phyloP scores from a whole-genome alignment of 441 rosid genomes.

The Bruguiera hainesii region DNA sequence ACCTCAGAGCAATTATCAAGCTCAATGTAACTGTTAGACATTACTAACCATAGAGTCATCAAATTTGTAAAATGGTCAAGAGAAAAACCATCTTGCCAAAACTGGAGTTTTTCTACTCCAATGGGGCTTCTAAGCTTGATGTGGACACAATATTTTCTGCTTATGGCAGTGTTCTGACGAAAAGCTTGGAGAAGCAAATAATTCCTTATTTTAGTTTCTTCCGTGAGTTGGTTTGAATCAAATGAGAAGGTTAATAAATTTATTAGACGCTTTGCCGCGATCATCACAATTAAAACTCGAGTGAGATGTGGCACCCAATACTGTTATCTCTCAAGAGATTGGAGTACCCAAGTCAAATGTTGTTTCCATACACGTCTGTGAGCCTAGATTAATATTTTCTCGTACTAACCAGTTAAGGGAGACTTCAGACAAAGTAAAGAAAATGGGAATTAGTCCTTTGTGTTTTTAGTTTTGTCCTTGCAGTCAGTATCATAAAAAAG shows the following conservation, averaged over 20 bases:
- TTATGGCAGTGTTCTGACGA: neutral
- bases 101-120: neutral
- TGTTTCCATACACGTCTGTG: neutral
- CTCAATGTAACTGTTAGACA: slow-evolving; percentile 38
- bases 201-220: neutral
- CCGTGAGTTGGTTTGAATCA: neutral
- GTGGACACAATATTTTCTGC: neutral
- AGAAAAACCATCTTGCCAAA: neutral
- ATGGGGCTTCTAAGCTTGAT: neutral
- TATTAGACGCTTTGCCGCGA: neutral
- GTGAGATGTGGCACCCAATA: neutral
- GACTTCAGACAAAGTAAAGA: slow-evolving; percentile 11
- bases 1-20: slow-evolving; percentile 36
- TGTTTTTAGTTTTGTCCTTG: slow-evolving; percentile 8
- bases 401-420: neutral
- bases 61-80: neutral
- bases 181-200: neutral
- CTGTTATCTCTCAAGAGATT: neutral
- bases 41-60: slow-evolving; percentile 11
- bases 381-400: neutral
- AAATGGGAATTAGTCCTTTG: slow-evolving; percentile 26
- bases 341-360: slow-evolving; percentile 23
- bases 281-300: neutral
- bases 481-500: neutral
- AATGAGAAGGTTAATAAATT: slow-evolving; percentile 8